Evolutionary conservation across 2,329 filamentous ascomycete species (phyloP).

Genomic region (Helotiales sp.): DNA sequence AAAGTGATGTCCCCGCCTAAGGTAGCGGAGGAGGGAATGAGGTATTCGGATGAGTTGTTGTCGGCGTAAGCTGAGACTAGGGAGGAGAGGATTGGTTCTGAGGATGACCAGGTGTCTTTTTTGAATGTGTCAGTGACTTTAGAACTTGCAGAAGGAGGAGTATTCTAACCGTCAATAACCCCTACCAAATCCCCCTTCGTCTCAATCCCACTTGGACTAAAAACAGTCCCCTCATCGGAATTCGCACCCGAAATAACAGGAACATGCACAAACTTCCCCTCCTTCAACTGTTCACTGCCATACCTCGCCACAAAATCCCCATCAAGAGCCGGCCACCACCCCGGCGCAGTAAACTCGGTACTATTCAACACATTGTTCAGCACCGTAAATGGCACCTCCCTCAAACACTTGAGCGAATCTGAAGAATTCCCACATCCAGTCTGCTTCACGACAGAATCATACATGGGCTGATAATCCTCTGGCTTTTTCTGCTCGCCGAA

Average conservation of each 20-base stretch:
- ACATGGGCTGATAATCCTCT: constrained; percentile 36
- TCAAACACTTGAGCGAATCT: constrained; percentile 38
- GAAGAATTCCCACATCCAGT: constrained; percentile 32
- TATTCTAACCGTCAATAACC: constrained; percentile 20
- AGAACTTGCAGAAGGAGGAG: too few relatives aligned
- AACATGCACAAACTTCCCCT: constrained; percentile 44
- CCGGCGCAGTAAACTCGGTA: constrained; percentile 38
- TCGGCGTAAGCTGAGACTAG: constrained; percentile 49
- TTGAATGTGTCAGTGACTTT: too few relatives aligned
- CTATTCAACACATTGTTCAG: constrained; percentile 39
- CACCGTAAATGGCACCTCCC: constrained; percentile 32
- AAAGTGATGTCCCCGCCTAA: constrained; percentile 30
- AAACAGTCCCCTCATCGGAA: constrained; percentile 45
- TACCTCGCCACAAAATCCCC: constrained; percentile 45
- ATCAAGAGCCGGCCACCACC: constrained; percentile 45
- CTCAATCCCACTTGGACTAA: constrained; percentile 44
- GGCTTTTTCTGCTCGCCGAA: constrained; percentile 15
- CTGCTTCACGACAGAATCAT: constrained; percentile 45
- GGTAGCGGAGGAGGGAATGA: constrained; percentile 47
- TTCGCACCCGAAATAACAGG: constrained; percentile 51
- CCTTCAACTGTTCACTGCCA: constrained; percentile 39
- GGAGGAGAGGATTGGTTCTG: not conserved
- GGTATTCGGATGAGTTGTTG: constrained; percentile 51
- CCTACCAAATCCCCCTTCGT: constrained; percentile 16
- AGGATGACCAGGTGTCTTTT: not conserved